Conservation (phyloP, 1,139 yeast genomes). For the Candida glucosophila region DNA sequence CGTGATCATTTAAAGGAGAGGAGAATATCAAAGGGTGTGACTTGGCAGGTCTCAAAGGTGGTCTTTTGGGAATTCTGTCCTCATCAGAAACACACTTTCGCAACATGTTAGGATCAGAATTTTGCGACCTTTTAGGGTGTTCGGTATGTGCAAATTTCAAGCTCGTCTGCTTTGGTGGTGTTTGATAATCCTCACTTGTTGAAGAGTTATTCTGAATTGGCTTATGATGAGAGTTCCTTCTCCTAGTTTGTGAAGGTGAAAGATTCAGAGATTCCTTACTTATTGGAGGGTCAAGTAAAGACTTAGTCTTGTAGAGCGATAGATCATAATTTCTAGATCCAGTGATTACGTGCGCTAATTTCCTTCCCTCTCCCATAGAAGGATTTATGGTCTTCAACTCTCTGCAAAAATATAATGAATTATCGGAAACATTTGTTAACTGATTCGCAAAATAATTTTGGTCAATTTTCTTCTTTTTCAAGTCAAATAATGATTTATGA, state of each 20-base stretch:
- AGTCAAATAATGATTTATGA: constrained; percentile 10
- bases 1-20: too few species aligned
- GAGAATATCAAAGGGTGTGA: too few species aligned
- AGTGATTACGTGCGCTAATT: constrained; percentile 37
- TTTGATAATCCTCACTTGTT: not conserved
- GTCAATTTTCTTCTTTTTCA: constrained; percentile 13
- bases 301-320: constrained; percentile 35
- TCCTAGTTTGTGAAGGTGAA: constrained; percentile 9
- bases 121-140: constrained; percentile 8
- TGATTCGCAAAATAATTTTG: constrained; percentile 25
- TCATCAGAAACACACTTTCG: constrained; percentile 24
- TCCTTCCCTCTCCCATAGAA: constrained; percentile 37
- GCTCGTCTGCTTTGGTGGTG: constrained; percentile 6
- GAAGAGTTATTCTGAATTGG: constrained; percentile 3
- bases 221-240: constrained; percentile 20
- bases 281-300: constrained; percentile 16
- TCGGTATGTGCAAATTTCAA: constrained; percentile 21
- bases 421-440: constrained; percentile 28
- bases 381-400: constrained; percentile 32
- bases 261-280: constrained; percentile 2
- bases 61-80: constrained; percentile 19
- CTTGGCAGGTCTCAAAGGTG: constrained; percentile 26
- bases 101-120: constrained; percentile 9
- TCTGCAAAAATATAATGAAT: constrained; percentile 27
- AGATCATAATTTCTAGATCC: constrained; percentile 36